Conservation (phyloP, 108 stramenopile species). For the Aurantiochytrium sp. region DNA sequence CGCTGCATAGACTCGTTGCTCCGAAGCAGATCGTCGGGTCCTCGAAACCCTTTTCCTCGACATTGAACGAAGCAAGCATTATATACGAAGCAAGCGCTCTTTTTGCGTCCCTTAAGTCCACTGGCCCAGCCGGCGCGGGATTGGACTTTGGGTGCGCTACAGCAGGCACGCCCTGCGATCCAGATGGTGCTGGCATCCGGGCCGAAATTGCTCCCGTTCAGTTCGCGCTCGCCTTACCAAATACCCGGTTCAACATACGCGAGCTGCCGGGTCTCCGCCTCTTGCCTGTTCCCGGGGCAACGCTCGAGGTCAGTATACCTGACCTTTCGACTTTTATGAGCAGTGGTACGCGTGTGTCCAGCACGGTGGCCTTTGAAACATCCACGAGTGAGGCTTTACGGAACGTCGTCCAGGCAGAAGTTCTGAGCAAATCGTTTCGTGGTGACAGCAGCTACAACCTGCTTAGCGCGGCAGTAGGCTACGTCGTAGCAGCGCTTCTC, state of each 20-base stretch:
- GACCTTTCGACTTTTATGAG: background rate
- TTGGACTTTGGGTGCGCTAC: background rate
- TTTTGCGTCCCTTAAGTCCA: background rate
- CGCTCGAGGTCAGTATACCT: background rate
- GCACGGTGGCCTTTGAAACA: background rate
- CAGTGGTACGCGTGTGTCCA: background rate
- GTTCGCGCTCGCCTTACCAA: background rate
- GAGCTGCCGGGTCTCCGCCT: background rate
- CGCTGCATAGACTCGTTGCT: background rate
- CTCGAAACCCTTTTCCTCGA: background rate
- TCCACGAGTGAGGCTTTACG: background rate
- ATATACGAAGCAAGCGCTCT: background rate
- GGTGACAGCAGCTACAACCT: background rate
- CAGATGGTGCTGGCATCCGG: background rate
- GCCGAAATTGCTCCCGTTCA: background rate
- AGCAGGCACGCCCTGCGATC: background rate
- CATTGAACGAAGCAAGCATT: background rate
- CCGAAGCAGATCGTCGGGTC: background rate
- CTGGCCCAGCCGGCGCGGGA: background rate
- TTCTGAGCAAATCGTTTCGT: background rate
- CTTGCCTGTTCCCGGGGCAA: background rate
- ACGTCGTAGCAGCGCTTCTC: background rate
- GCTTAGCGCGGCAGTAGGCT: background rate
- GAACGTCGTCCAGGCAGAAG: background rate
- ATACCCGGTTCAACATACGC: background rate